Conservation (phyloP, 305 asterid genomes). For the Fraxinus sp. region DNA sequence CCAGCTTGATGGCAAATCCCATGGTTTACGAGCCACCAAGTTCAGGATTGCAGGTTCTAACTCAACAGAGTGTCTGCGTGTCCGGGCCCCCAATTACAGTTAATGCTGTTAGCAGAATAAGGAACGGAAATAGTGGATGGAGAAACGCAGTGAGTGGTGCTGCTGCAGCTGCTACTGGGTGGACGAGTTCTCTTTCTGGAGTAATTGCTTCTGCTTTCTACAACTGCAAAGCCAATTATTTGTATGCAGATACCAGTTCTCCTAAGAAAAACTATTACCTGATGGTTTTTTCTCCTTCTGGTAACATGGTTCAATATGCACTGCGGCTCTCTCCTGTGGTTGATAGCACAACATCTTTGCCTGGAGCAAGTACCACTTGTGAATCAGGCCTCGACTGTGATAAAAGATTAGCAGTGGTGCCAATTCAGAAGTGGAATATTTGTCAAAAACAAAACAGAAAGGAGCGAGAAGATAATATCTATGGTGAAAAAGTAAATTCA, state of each 20-base stretch:
- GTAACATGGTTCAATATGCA: constrained; percentile 65
- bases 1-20: not conserved
- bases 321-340: constrained; percentile 51
- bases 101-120: constrained; percentile 59
- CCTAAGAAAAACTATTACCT: constrained; percentile 32
- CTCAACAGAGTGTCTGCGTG: constrained; percentile 34
- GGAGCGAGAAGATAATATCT: constrained; percentile 56
- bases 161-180: constrained; percentile 82
- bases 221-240: constrained; percentile 44
- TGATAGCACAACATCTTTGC: constrained; percentile 34
- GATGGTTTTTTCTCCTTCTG: constrained; percentile 24
- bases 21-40: not conserved
- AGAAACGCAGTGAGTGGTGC: constrained; percentile 69
- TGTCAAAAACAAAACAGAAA: constrained; percentile 61
- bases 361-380: constrained; percentile 36
- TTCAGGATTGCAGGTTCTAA: constrained; percentile 36
- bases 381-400: constrained; percentile 48
- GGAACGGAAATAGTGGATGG: constrained; percentile 67
- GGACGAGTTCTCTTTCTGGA: constrained; percentile 50
- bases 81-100: constrained; percentile 48
- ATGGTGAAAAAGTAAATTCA: constrained; percentile 56
- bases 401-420: constrained; percentile 55
- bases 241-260: constrained; percentile 34
- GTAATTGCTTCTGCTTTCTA: constrained; percentile 69
- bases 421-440: constrained; percentile 86